Base-by-base conservation (phyloP, 208 protist species). In the Crithidia expoeki region DNA sequence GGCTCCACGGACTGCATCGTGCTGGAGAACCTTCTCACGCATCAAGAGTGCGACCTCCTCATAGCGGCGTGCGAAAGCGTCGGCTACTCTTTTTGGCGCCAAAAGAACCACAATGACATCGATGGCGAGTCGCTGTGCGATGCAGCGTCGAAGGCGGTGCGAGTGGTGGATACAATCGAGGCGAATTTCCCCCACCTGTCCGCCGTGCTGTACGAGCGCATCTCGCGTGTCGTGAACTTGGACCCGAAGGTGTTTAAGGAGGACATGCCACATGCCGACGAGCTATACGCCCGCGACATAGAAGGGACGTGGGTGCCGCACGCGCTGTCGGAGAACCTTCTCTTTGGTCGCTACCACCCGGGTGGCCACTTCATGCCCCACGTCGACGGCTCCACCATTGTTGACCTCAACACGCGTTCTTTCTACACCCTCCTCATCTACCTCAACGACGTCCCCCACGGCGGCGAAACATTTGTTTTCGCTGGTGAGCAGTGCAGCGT, bases 351-450 rank as follows among this genome's bases (percentile, higher is more conserved):
- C 25, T 97, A 97, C 77, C 72, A 68, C 33, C 62, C 81, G 3
- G 92, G 94, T 52, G 94, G 92, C 19, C 94, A 97, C 83, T 97
- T 97, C 58, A 92, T 93, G 72, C 94, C 94, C 2, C 94, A 97
- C 79, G 81, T 94, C 28, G 94, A 97, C 76, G 94, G 94, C 25
- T 85, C 85, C 33, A 96, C 86, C 38, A 86, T 95, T 55, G 76
- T 91, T 21, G 92, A 96, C 69, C 72, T 96, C 38, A 95, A 96
- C 79, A 92, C 81, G 4, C 88, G 94, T 19, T 93, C 87, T 65
- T 85, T 97, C 36, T 96, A 94, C 80, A 95, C 94, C 0, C 76
- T 96, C 16, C 80, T 97, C 47, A 81, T 97, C 27, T 97, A 96
- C 78, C 80, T 97, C 34, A 96, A 96, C 71, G 77, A 90, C 71